Percentiles rank a stretch among this genome's conserved stretches.
Conservation (phyloP, 2,329 filamentous ascomycete species). For the Neonectria ditissima region DNA sequence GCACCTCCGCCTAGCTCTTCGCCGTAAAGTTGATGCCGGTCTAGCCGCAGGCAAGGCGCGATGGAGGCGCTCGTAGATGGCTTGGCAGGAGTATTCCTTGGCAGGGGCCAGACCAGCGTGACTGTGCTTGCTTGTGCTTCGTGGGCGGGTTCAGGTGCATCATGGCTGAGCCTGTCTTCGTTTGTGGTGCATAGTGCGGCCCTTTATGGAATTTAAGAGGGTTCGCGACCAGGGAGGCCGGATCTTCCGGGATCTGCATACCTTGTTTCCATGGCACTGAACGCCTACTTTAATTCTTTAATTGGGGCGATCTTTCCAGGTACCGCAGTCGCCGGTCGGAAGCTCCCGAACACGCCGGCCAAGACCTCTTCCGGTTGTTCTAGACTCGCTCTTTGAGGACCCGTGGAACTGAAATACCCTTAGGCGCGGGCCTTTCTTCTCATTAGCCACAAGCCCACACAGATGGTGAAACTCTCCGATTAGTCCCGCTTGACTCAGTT, state of each 20-base stretch:
- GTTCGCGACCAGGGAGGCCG: not conserved
- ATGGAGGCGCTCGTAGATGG: not conserved
- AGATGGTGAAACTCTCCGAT: not conserved
- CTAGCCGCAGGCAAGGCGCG: not conserved
- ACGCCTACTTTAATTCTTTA: not conserved
- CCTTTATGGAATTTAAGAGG: not conserved
- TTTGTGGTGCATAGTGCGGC: not conserved
- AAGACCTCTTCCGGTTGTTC: not conserved
- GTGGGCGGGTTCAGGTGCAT: not conserved
- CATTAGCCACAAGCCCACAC: not conserved
- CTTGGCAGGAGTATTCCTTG: not conserved
- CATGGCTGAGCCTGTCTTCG: not conserved
- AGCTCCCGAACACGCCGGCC: not conserved
- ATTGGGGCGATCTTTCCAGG: not conserved
- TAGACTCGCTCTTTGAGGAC: not conserved
- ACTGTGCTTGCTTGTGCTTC: too few relatives aligned
- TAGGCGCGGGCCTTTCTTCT: not conserved
- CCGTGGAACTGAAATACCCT: not conserved
- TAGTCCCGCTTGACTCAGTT: not conserved
- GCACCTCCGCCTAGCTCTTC: not conserved
- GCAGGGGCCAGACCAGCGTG: not conserved
- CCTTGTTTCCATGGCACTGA: not conserved
- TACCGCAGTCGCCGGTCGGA: not conserved
- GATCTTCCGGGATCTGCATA: not conserved
- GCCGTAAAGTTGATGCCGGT: slow-evolving; percentile 2